phyloP scores from a whole-genome alignment of 2,329 filamentous ascomycete genomes.

The Cryphonectria carpinicola region DNA sequence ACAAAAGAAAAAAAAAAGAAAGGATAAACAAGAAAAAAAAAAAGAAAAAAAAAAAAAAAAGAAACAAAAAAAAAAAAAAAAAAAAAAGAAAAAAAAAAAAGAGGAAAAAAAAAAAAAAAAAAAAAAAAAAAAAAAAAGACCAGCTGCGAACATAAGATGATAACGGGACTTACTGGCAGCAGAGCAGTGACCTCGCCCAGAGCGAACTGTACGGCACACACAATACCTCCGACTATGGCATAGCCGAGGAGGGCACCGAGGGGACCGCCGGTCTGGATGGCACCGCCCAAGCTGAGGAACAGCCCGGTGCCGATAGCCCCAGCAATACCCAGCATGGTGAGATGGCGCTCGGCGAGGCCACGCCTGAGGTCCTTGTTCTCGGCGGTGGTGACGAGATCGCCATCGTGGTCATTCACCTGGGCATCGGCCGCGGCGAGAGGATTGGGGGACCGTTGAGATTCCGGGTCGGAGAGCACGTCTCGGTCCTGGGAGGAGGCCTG shows the following conservation, averaged over 20 bases:
- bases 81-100: too few relatives aligned
- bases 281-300: slow-evolving; percentile 61
- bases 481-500: neutral
- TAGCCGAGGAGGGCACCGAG: slow-evolving; percentile 56
- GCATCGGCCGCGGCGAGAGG: neutral
- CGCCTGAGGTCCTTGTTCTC: slow-evolving; percentile 56
- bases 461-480: slow-evolving; percentile 3
- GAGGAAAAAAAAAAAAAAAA: too few relatives aligned
- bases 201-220: slow-evolving; percentile 61
- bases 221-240: slow-evolving; percentile 58
- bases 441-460: slow-evolving; percentile 6
- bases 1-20: too few relatives aligned
- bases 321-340: slow-evolving; percentile 66
- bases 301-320: slow-evolving; percentile 65
- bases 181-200: slow-evolving; percentile 64
- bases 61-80: too few relatives aligned
- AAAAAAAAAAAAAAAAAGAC: neutral
- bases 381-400: slow-evolving; percentile 50
- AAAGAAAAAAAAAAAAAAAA: too few relatives aligned
- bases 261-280: slow-evolving; percentile 55
- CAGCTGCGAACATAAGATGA: neutral
- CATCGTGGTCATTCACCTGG: slow-evolving; percentile 35
- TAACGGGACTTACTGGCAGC: slow-evolving; percentile 48
- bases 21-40: too few relatives aligned
- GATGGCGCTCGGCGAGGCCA: slow-evolving; percentile 57